Evolutionary conservation across 192 early-diverging fungal genomes (phyloP).

Genomic region (Backusella tarrabulga): DNA sequence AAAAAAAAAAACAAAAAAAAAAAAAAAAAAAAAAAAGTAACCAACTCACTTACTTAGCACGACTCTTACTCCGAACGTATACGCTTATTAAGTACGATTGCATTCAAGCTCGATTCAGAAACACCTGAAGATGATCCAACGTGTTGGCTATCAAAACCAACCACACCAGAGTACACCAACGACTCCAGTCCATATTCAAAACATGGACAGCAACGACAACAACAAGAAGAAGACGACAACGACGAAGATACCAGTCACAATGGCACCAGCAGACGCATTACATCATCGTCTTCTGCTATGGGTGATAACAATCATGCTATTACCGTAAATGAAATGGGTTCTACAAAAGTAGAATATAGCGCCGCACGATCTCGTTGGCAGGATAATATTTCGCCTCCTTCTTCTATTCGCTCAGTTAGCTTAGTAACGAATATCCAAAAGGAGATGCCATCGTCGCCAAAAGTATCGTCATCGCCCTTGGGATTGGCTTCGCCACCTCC

Average conservation of each 20-base stretch:
- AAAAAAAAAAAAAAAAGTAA: not conserved
- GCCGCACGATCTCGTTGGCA: not conserved
- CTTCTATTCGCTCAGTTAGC: conserved; percentile 2
- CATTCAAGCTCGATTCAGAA: conserved; percentile 14
- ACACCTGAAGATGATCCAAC: conserved; percentile 5
- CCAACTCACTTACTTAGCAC: conserved; percentile 16
- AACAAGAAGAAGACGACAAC: not conserved
- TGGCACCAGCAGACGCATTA: not conserved
- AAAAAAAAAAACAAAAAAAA: not conserved
- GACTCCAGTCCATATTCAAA: conserved; percentile 1
- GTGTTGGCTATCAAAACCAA: not conserved
- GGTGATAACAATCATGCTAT: not conserved
- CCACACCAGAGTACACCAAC: not conserved
- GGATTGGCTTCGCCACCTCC: conserved; percentile 2
- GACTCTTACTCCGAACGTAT: conserved; percentile 31
- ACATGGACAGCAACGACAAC: not conserved
- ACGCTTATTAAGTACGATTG: conserved; percentile 14
- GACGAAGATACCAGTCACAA: not conserved
- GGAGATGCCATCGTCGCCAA: not conserved
- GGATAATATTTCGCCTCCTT: conserved; percentile 1
- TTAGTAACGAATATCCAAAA: conserved; percentile 8
- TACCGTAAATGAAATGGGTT: not conserved
- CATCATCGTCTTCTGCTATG: not conserved
- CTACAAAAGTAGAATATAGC: not conserved
- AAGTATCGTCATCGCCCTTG: not conserved